Base-by-base conservation (phyloP, 371 early-diverging fungal species). In the Rhizopus stolonifer region DNA sequence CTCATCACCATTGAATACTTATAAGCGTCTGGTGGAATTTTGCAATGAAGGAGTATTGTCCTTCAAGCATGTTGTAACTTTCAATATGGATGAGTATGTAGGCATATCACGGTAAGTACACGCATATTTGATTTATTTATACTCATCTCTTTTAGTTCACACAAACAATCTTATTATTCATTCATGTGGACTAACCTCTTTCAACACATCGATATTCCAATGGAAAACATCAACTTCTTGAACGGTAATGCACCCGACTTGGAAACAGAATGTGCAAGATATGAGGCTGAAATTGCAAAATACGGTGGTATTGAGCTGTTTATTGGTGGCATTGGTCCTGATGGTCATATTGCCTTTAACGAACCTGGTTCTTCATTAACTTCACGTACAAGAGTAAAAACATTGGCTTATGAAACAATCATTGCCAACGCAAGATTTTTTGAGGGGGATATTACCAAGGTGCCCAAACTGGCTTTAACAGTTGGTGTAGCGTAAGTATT, bases 271-370 rank as follows among this genome's bases (percentile, higher is more conserved):
- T 93, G 93, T 65, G 69, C 74, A 53, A 76, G 81, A 22, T 93
- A 83, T 49, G 93, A 93, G 64, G 87, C 85, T 39, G 85, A 82
- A 62, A 93, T 93, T 40, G 76, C 77, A 11, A 72, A 76, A 4
- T 79, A 82, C 19, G 93, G 93, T 39, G 93, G 93, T 13, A 88
- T 93, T 39, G 93, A 91, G 68, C 77, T 90, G 32, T 91, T 90
- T 65, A 60, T 90, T 49, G 85, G 90, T 26, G 91, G 85, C 19
- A 90, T 92, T 49, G 93, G 93, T 6, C 92, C 93, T 2, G 93
- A 93, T 65, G 93, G 93, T 29, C 93, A 93, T 60, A 91, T 93
- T 65, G 93, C 93, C 10, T 93, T 93, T 59, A 93, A 93, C 58
- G 93, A 93, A 61, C 93, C 93, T 9, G 93, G 93, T n/a, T 90